These are phyloP conservation scores for Sporobolomyces roseus DNA, from an alignment of 768 basidiomycete species.

Conservation along the genomic window DNA sequence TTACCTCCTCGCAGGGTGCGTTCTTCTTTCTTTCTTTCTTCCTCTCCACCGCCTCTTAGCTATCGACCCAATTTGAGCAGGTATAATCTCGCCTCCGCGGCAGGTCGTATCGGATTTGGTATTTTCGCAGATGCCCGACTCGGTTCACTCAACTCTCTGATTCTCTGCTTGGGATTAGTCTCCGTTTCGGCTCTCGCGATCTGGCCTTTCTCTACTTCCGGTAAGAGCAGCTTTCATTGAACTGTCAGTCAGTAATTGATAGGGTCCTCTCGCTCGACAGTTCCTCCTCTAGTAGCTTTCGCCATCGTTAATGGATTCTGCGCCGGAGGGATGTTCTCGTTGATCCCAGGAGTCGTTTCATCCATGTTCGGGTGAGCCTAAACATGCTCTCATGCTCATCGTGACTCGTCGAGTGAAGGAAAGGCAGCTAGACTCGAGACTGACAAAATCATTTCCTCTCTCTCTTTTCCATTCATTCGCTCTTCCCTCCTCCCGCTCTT, in stretches of 20 bases:
- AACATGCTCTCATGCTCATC: too few species aligned
- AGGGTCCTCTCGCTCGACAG: background rate
- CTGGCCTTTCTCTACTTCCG: slow-evolving; percentile 41
- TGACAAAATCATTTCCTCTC: too few species aligned
- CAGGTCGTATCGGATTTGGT: slow-evolving; percentile 43
- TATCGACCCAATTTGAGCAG: too few species aligned
- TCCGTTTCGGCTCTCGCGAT: slow-evolving; percentile 37
- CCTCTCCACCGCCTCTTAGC: too few species aligned
- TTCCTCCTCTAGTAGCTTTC: slow-evolving; percentile 40
- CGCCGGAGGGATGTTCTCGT: slow-evolving; percentile 42
- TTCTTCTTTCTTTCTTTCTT: background rate
- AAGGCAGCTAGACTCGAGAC: too few species aligned
- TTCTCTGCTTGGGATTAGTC: slow-evolving; percentile 35
- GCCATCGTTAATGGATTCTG: slow-evolving; percentile 38
- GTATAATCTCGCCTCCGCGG: slow-evolving; percentile 42
- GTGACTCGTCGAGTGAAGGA: too few species aligned
- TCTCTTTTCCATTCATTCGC: too few species aligned
- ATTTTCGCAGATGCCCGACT: slow-evolving; percentile 38
- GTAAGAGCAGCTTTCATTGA: too few species aligned
- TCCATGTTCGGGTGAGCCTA: slow-evolving; percentile 27
- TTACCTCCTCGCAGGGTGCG: slow-evolving; percentile 25
- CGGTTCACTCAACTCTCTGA: slow-evolving; percentile 43
- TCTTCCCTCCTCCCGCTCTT: too few species aligned
- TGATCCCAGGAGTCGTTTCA: slow-evolving; percentile 42
- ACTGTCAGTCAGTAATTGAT: background rate